These are phyloP conservation scores for Podospora tetraspora DNA, from an alignment of 495 filamentous ascomycete species.

Conservation along the genomic window DNA sequence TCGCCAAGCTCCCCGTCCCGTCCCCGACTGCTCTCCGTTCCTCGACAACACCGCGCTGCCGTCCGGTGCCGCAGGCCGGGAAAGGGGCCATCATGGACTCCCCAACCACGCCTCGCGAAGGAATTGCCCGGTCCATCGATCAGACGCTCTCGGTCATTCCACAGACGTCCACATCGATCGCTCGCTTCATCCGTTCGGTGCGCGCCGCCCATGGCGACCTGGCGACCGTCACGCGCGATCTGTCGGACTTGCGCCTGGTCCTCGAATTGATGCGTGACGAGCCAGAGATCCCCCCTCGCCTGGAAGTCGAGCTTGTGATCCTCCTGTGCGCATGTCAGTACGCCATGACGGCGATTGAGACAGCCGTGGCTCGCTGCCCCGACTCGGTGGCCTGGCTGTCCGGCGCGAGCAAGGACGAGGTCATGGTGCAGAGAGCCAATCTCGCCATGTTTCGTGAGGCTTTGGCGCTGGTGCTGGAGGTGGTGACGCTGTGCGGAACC, in stretches of 20 bases:
- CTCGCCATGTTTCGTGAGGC: slow-evolving; percentile 19
- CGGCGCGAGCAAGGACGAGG: slow-evolving; percentile 8
- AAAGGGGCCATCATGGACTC: not conserved
- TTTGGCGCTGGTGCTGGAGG: slow-evolving; percentile 21
- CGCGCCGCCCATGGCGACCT: slow-evolving; percentile 27
- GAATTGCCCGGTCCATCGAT: slow-evolving; percentile 11
- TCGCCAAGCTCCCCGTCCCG: not conserved
- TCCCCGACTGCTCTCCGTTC: not conserved
- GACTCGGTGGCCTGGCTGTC: slow-evolving; percentile 20
- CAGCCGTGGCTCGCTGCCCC: slow-evolving; percentile 14
- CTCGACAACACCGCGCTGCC: not conserved
- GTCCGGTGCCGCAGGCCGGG: not conserved
- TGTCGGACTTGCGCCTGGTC: slow-evolving; percentile 28
- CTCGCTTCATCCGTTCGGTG: slow-evolving; percentile 28
- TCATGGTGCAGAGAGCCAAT: slow-evolving; percentile 12
- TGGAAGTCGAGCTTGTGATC: slow-evolving; percentile 20
- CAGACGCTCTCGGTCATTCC: slow-evolving; percentile 23
- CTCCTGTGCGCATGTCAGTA: slow-evolving; percentile 23
- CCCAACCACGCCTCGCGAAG: not conserved
- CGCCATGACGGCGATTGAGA: slow-evolving; percentile 18
- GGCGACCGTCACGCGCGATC: slow-evolving; percentile 25
- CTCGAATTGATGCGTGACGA: slow-evolving; percentile 28
- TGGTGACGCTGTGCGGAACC: slow-evolving; percentile 18
- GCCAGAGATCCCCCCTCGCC: slow-evolving; percentile 14
- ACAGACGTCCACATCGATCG: slow-evolving; percentile 25